These are phyloP conservation scores for Ascochyta pisi DNA, from an alignment of 2,329 filamentous ascomycete species.

Conservation along the genomic window DNA sequence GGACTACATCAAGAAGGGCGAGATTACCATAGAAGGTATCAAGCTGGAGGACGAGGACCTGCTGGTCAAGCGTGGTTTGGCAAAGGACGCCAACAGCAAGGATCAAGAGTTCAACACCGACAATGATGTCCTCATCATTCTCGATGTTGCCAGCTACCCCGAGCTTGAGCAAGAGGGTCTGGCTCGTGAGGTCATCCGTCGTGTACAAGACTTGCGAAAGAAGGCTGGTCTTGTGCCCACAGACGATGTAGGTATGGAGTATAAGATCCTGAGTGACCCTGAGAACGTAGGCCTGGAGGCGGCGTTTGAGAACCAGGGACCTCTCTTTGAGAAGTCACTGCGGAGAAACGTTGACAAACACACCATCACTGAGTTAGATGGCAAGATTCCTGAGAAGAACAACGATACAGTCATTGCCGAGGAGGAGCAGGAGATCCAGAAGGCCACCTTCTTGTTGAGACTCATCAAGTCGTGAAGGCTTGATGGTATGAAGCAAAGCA, in stretches of 20 bases:
- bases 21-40: constrained; percentile 85
- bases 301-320: constrained; percentile 72
- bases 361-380: constrained; percentile 65
- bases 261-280: constrained; percentile 79
- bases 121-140: constrained; percentile 85
- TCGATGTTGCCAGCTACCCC: constrained; percentile 82
- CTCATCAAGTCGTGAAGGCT: constrained; percentile 70
- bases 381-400: constrained; percentile 60
- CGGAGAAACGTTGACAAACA: constrained; percentile 78
- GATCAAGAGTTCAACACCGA: constrained; percentile 87
- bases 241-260: constrained; percentile 96
- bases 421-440: constrained; percentile 86
- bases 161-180: constrained; percentile 89
- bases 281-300: constrained; percentile 75
- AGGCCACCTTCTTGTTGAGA: constrained; percentile 79
- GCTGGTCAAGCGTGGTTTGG: constrained; percentile 79
- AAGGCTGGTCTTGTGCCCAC: constrained; percentile 89
- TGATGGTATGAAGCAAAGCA: neutral
- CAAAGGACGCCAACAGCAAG: constrained; percentile 72
- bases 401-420: constrained; percentile 71
- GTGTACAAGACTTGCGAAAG: constrained; percentile 91
- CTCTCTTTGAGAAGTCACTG: constrained; percentile 76
- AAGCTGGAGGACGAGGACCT: constrained; percentile 82
- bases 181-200: constrained; percentile 89
- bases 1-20: constrained; percentile 73